phyloP scores from a whole-genome alignment of 306 rosid species.

The Cucurbita argyrosperma region DNA sequence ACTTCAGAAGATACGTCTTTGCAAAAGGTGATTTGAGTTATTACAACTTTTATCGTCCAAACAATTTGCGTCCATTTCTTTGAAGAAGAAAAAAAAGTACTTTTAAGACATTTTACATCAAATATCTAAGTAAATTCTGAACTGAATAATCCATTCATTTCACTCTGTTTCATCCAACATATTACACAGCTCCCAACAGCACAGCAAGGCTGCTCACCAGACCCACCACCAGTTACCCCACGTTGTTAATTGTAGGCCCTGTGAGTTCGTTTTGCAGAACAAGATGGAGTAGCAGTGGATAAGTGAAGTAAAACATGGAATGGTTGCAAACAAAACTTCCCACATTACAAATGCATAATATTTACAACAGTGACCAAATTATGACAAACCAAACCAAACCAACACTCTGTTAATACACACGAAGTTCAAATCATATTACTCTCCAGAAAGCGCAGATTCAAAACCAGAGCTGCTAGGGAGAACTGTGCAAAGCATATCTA shows the following conservation, averaged over 20 bases:
- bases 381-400: conserved; percentile 2
- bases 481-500: not conserved
- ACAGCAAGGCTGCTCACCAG: too few relatives aligned
- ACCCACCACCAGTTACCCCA: too few relatives aligned
- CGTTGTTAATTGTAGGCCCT: not conserved
- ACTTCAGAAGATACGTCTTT: too few relatives aligned
- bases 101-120: too few relatives aligned
- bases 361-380: not conserved
- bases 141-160: too few relatives aligned
- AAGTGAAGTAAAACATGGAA: not conserved
- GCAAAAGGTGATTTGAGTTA: too few relatives aligned
- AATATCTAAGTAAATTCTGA: too few relatives aligned
- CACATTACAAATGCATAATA: not conserved
- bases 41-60: too few relatives aligned
- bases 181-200: too few relatives aligned
- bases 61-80: too few relatives aligned
- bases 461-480: not conserved
- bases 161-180: too few relatives aligned
- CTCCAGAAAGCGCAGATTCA: not conserved
- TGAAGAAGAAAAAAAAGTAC: too few relatives aligned
- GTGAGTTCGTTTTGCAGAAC: not conserved
- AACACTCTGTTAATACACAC: not conserved
- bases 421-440: not conserved
- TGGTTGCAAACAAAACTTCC: not conserved
- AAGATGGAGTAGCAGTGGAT: not conserved